Evolutionary conservation across 2,329 filamentous ascomycete genomes (phyloP).

Genomic region (Aspergillus terreus): DNA sequence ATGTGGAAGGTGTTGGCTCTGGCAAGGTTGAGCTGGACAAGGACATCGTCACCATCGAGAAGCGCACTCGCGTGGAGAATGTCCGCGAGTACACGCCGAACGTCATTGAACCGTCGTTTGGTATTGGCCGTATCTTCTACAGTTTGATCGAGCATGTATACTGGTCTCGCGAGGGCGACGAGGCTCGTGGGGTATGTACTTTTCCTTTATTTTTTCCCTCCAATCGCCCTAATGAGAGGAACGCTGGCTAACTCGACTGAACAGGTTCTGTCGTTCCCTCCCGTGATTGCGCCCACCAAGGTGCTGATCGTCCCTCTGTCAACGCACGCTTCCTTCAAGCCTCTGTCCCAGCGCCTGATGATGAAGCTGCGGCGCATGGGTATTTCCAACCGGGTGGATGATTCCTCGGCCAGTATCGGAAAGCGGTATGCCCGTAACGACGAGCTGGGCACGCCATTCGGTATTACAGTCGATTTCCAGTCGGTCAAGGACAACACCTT

Average conservation of each 20-base stretch:
- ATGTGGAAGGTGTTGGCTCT: constrained; percentile 63
- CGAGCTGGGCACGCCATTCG: constrained; percentile 89
- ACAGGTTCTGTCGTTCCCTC: constrained; percentile 69
- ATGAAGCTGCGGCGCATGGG: constrained; percentile 71
- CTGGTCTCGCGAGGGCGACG: constrained; percentile 83
- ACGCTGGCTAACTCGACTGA: neutral
- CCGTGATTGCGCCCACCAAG: constrained; percentile 85
- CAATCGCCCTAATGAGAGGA: neutral
- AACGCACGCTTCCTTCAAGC: constrained; percentile 73
- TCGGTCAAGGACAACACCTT: constrained; percentile 81
- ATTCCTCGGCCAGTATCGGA: constrained; percentile 86
- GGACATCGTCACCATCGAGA: constrained; percentile 79
- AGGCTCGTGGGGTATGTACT: constrained; percentile 75
- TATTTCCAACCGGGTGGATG: constrained; percentile 81
- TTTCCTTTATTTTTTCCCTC: neutral
- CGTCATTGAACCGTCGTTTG: constrained; percentile 95
- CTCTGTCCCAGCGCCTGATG: constrained; percentile 69
- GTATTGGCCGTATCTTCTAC: constrained; percentile 93
- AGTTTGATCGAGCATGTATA: constrained; percentile 90
- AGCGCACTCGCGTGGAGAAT: constrained; percentile 76
- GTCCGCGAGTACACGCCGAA: constrained; percentile 90
- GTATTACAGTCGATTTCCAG: constrained; percentile 94
- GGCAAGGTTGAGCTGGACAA: constrained; percentile 76
- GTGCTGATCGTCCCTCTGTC: constrained; percentile 89
- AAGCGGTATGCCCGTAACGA: constrained; percentile 95